Conservation (phyloP, 139 green algal genomes). For the Edaphochlamys debaryana region DNA sequence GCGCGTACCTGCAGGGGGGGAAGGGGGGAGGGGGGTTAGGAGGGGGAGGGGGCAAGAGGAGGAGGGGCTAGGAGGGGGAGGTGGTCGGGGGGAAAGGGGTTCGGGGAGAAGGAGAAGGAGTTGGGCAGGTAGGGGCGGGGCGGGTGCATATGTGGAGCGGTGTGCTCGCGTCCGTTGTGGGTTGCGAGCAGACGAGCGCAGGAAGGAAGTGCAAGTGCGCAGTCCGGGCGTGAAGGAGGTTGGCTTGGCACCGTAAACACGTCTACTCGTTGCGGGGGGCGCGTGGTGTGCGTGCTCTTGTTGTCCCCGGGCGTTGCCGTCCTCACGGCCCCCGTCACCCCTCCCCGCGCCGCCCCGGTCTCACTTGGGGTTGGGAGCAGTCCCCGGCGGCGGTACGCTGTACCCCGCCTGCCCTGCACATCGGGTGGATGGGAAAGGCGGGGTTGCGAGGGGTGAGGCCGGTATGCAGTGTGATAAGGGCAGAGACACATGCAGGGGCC, state of each 20-base stretch:
- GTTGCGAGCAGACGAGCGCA: too few relatives aligned
- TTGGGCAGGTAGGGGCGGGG: neutral
- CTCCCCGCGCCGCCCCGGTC: neutral
- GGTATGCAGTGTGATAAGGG: neutral
- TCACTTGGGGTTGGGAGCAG: slow-evolving; percentile 21
- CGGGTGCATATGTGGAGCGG: too few relatives aligned
- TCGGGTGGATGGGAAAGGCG: neutral
- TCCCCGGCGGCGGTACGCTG: slow-evolving; percentile 47
- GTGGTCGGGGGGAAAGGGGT: neutral
- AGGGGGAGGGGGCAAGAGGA: neutral
- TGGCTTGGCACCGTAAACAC: too few relatives aligned
- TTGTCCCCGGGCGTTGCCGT: neutral
- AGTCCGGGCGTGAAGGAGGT: too few relatives aligned
- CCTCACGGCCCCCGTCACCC: neutral
- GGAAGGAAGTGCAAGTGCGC: too few relatives aligned
- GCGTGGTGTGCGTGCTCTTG: too few relatives aligned
- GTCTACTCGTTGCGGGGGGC: too few relatives aligned
- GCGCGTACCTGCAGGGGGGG: slow-evolving; percentile 5
- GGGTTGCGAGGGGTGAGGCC: neutral
- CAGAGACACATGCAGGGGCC: neutral
- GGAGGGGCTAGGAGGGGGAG: neutral
- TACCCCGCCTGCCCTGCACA: slow-evolving; percentile 52
- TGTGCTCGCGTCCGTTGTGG: too few relatives aligned
- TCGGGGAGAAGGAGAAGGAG: neutral
- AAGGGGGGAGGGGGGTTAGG: neutral